Evolutionary conservation across 371 early-diverging fungal genomes (phyloP).

Genomic region (Sanchytrium tribonematis): DNA sequence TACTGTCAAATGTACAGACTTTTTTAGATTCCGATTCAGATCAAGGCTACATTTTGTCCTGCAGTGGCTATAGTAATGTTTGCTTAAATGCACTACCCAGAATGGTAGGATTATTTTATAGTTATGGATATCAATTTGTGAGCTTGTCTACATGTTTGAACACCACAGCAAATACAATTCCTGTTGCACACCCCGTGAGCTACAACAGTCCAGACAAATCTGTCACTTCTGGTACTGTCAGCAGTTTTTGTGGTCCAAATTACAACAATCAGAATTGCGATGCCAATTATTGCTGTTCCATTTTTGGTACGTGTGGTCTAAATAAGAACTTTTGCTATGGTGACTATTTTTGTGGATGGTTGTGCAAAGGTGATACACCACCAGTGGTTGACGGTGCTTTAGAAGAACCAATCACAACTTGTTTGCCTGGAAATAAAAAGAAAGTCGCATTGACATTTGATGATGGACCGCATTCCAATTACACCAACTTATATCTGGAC

Average conservation of each 20-base stretch:
- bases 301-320: neutral
- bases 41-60: neutral
- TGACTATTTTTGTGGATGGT: neutral
- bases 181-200: neutral
- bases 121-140: neutral
- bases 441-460: neutral
- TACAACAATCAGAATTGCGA: neutral
- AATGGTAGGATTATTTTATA: neutral
- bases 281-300: neutral
- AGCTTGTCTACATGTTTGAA: neutral
- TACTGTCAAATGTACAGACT: neutral
- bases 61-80: neutral
- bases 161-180: neutral
- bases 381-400: neutral
- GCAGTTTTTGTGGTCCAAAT: neutral
- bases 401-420: neutral
- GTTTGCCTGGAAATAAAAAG: neutral
- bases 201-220: neutral
- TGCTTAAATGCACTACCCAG: neutral
- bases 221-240: neutral
- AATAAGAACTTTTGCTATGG: neutral
- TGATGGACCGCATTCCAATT: conserved; percentile 1
- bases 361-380: neutral
- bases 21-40: neutral
- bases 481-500: neutral